Base-by-base conservation (phyloP, 352 stramenopile genomes). In the Phytophthora kernoviae region DNA sequence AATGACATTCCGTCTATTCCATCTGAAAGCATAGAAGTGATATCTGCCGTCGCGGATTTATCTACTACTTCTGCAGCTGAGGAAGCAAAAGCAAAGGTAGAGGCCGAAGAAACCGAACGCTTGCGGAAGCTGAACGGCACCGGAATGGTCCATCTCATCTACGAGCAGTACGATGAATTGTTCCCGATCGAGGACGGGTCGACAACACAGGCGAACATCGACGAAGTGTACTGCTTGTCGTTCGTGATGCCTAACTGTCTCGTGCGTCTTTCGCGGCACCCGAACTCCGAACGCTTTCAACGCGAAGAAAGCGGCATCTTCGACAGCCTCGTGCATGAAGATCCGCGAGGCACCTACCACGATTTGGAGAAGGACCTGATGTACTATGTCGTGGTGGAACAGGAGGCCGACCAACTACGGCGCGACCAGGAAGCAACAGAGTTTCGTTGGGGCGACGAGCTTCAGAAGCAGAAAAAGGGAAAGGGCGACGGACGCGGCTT, bases 241-340 rank as follows among this genome's bases (percentile, higher is more conserved):
- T 95, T 96, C 53, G 87, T 96, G 18, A 96, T 97, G 87, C 87
- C 86, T 26, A 88, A 90, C 30, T 97, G 86, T 49, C 71, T 83
- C 10, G 68, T 97, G 9, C 87, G 88, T 21, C 69, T 96, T 20
- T 90, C 81, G 4, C 51, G 45, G 1, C 67, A 84, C 32, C 58
- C 83, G 27, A 76, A 73, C 34, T 46, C 66, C 17, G 71, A 88
- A 64, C 80, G 71, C 5, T 89, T 88, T 45, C 66, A 69, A 24
- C 73, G 77, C 1, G 73, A 91, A 34, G 75, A 84, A 24, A 55
- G 24, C 1, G 73, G 82, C 10, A 46, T 77, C 1, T 81, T 84
- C 15, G 79, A 91, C 33, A 78, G 82, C 20, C 73, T 90, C 20
- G 59, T 89, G 26, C 58, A 11, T 24, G 88, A 96, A 75, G 75